A percentile compares a stretch with the other conserved stretches of the same genome.
phyloP scores from a whole-genome alignment of 176 grass and related monocot species.

The Raddia guianensis region DNA sequence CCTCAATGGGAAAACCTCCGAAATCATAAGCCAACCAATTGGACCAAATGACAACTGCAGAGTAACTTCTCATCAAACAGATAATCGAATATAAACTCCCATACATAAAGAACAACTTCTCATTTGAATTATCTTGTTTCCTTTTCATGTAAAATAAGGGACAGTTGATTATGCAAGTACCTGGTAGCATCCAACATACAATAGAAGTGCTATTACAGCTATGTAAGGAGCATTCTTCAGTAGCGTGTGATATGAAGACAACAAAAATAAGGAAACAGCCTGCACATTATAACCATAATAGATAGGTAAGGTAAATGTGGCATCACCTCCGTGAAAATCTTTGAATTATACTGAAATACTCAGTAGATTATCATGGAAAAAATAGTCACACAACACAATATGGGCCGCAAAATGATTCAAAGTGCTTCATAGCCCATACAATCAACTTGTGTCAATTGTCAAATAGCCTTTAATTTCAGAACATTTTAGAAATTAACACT shows the following conservation, averaged over 20 bases:
- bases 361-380: neutral
- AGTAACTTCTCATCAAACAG: conserved; percentile 31
- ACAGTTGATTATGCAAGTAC: conserved; percentile 42
- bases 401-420: neutral
- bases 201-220: conserved; percentile 84
- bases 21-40: conserved; percentile 99
- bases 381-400: neutral
- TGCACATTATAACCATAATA: conserved; percentile 48
- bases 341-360: conserved; percentile 2
- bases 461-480: neutral
- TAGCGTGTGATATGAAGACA: conserved; percentile 86
- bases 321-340: conserved; percentile 11
- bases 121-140: neutral
- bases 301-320: neutral
- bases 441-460: neutral
- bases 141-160: conserved; percentile 7
- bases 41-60: conserved; percentile 95
- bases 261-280: conserved; percentile 76
- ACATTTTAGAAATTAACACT: neutral
- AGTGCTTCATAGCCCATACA: conserved; percentile 23
- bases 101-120: conserved; percentile 19
- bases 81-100: neutral
- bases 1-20: conserved; percentile 82
- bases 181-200: conserved; percentile 97
- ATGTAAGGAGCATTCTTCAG: conserved; percentile 60